Conservation (phyloP, 1,284 basidiomycete species). For the Meira nashicola region DNA sequence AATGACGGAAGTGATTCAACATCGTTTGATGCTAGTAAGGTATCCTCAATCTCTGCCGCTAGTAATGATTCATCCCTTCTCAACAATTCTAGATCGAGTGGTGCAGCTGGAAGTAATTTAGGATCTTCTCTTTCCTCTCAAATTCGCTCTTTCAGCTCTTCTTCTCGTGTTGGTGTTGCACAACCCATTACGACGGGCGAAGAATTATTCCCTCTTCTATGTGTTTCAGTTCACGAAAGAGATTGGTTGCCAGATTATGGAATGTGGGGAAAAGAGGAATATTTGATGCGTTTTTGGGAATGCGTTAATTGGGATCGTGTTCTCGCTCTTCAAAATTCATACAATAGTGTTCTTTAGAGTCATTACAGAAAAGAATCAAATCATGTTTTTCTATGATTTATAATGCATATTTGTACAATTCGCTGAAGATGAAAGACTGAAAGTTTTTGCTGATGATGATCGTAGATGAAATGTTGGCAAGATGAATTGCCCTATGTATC, state of each 20-base stretch:
- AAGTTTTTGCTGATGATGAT: no score
- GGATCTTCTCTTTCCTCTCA: not conserved
- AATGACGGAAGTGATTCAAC: constrained; percentile 20
- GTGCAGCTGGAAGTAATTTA: no score
- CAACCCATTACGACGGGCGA: constrained; percentile 60
- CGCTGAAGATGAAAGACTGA: no score
- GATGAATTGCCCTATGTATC: no score
- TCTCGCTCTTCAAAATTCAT: constrained; percentile 18
- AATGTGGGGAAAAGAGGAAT: constrained; percentile 87
- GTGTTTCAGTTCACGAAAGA: constrained; percentile 81
- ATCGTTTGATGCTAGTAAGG: constrained; percentile 16
- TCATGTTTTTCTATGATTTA: no score
- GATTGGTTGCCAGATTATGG: constrained; percentile 86
- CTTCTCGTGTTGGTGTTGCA: no score
- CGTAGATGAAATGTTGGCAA: no score
- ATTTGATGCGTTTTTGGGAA: constrained; percentile 82
- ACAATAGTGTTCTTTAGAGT: not conserved
- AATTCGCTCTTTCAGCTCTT: not conserved
- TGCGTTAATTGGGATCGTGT: constrained; percentile 72
- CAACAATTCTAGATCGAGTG: no score
- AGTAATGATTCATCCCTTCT: no score
- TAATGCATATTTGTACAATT: no score
- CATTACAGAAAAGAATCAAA: no score
- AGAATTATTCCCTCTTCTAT: constrained; percentile 71
- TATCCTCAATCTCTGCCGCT: no score